These are phyloP conservation scores for Glycine latifolia DNA, from an alignment of 306 rosid genomes.

Conservation along the genomic window DNA sequence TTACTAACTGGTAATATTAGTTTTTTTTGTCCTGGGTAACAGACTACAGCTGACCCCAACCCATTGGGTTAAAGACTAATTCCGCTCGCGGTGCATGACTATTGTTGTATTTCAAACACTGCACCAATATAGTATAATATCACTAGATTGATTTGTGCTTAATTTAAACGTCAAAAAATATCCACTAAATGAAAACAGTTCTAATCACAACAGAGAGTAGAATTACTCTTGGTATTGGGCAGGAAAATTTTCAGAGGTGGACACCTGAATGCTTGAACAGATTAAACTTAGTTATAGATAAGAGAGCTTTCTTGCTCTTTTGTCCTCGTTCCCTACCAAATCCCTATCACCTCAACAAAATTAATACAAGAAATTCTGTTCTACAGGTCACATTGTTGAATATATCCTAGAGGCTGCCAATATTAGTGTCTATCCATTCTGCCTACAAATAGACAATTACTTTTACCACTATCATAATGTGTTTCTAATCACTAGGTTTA, in stretches of 20 bases:
- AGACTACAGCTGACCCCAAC: no score
- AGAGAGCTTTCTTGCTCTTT: not conserved
- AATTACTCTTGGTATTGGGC: not conserved
- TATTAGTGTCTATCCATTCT: slow-evolving; percentile 1
- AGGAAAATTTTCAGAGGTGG: not conserved
- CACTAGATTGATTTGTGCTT: not conserved
- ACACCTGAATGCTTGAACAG: not conserved
- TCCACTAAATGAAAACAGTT: not conserved
- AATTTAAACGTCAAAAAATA: not conserved
- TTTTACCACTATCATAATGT: slow-evolving; percentile 31
- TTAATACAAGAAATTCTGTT: slow-evolving; percentile 22
- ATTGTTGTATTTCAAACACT: not conserved
- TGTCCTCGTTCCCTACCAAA: not conserved
- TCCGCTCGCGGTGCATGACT: no score
- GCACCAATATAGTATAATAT: not conserved
- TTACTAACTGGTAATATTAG: not conserved
- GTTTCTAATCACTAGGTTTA: slow-evolving; percentile 1
- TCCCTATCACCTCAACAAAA: not conserved
- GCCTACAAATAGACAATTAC: slow-evolving; percentile 3
- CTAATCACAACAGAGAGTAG: not conserved
- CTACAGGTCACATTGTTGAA: not conserved
- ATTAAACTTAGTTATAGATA: not conserved
- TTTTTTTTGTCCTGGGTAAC: no score
- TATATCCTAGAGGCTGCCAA: slow-evolving; percentile 7
- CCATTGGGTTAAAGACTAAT: no score